Evolutionary conservation across 441 rosid species (phyloP), one percentile per base, ranked within the genome.

Genomic region (Pelargonium cotyledonis): DNA sequence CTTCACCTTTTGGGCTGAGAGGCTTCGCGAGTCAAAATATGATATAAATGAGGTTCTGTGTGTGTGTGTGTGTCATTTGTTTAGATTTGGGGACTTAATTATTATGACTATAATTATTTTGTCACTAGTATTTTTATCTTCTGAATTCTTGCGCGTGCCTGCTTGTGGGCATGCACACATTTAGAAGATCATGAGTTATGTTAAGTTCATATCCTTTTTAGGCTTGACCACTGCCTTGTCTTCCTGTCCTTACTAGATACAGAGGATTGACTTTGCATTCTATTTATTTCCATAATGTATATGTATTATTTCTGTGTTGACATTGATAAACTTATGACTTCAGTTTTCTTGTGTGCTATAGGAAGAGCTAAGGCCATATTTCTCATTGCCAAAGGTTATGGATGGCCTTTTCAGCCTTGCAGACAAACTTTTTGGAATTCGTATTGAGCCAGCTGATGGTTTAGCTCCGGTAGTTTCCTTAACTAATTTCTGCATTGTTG

Each of bases 361-460:
- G 98, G 98, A 90, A 83, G 96, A 90, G 79, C 82, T 93, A 47
- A 87, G 97, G 15, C 97, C 96, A 31, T 93, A 81, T 81, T 93
- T 93, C 82, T 93, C 98, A 14, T 77, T 93, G 77, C 91, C 97
- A 77, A 93, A 85, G 81, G 96, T 93, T 76, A 89, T 91, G 91
- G 88, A 90, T 77, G 96, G 96, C 72, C 96, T 89, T 74, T 90
- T 93, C 80, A 84, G 78, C 71, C 92, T 90, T 75, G 94, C 88
- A 19, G 88, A 83, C 73, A 81, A 76, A 23, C 84, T 93, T 77
- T 89, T 93, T 67, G 94, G 86, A 74, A 77, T 93, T 64, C 84
- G 83, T 41, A 77, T 93, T 76, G 96, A 85, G 65, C 77, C 92
- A 58, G 97, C 94, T 69, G 94, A 90, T 82, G 97, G 97, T 70